phyloP scores from a whole-genome alignment of 2,329 filamentous ascomycete species.

The Pezicula rhizophila region DNA sequence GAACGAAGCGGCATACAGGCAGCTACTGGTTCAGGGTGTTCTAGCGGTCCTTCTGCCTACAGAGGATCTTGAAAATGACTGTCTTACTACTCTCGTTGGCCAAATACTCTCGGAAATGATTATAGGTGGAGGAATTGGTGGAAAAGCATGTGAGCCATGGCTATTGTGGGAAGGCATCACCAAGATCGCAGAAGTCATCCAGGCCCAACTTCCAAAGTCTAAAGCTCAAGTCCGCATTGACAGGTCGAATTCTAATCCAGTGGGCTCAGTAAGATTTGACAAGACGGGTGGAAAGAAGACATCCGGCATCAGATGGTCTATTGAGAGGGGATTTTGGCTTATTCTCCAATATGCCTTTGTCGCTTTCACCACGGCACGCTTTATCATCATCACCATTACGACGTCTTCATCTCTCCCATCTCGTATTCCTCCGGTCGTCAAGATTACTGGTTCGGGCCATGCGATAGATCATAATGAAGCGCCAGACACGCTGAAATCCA shows the following conservation, averaged over 20 bases:
- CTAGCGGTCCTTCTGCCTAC: slow-evolving; percentile 82
- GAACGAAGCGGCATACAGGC: slow-evolving; percentile 79
- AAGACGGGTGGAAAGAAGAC: slow-evolving; percentile 11
- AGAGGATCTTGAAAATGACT: slow-evolving; percentile 85
- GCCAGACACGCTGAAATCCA: slow-evolving; percentile 8
- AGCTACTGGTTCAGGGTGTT: slow-evolving; percentile 77
- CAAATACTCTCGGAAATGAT: slow-evolving; percentile 90
- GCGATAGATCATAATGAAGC: slow-evolving; percentile 19
- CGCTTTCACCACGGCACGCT: slow-evolving; percentile 54
- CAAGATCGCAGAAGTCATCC: slow-evolving; percentile 54
- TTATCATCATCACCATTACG: slow-evolving; percentile 57
- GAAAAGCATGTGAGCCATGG: slow-evolving; percentile 81
- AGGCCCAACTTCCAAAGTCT: slow-evolving; percentile 27
- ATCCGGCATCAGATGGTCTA: slow-evolving; percentile 14
- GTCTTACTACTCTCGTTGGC: slow-evolving; percentile 73
- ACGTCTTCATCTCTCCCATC: slow-evolving; percentile 62
- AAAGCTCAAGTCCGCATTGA: slow-evolving; percentile 24
- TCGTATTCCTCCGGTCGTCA: slow-evolving; percentile 32
- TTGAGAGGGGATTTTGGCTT: slow-evolving; percentile 40
- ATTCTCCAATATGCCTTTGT: slow-evolving; percentile 45
- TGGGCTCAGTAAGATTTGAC: slow-evolving; percentile 4
- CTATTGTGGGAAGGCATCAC: slow-evolving; percentile 79
- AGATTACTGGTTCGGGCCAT: slow-evolving; percentile 17
- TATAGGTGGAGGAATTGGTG: slow-evolving; percentile 73
- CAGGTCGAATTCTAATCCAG: slow-evolving; percentile 27